These are phyloP conservation scores for Suillus plorans DNA, from an alignment of 768 basidiomycete species.

Conservation along the genomic window DNA sequence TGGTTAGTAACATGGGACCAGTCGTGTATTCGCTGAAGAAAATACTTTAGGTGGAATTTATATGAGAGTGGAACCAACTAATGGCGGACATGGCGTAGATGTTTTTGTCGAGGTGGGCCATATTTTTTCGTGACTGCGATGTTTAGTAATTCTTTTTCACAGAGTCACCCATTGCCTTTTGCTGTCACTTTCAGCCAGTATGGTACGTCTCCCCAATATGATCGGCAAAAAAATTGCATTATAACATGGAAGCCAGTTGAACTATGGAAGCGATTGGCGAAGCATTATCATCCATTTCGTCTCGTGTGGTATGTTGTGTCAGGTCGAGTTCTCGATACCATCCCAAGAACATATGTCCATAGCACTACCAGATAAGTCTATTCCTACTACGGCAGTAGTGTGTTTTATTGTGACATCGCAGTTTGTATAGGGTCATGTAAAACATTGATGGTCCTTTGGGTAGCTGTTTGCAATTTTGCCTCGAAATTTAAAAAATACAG, in stretches of 20 bases:
- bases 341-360: constrained; percentile 31
- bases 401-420: too few relatives aligned
- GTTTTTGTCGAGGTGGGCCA: background rate
- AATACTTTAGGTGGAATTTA: constrained; percentile 27
- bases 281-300: constrained; percentile 60
- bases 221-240: background rate
- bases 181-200: constrained; percentile 59
- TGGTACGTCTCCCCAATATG: constrained; percentile 28
- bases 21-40: constrained; percentile 6
- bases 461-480: too few relatives aligned
- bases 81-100: constrained; percentile 13
- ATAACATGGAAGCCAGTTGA: constrained; percentile 34
- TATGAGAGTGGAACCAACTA: constrained; percentile 25
- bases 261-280: constrained; percentile 48
- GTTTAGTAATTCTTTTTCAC: constrained; percentile 7
- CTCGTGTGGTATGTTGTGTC: constrained; percentile 47
- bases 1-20: constrained; percentile 44
- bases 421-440: too few relatives aligned
- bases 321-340: constrained; percentile 50
- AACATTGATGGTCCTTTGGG: too few relatives aligned
- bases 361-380: constrained; percentile 7
- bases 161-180: constrained; percentile 57
- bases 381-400: too few relatives aligned
- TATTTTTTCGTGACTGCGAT: background rate
- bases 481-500: too few relatives aligned